phyloP scores from a whole-genome alignment of 2,329 filamentous ascomycete genomes.

The Pyricularia grisea region DNA sequence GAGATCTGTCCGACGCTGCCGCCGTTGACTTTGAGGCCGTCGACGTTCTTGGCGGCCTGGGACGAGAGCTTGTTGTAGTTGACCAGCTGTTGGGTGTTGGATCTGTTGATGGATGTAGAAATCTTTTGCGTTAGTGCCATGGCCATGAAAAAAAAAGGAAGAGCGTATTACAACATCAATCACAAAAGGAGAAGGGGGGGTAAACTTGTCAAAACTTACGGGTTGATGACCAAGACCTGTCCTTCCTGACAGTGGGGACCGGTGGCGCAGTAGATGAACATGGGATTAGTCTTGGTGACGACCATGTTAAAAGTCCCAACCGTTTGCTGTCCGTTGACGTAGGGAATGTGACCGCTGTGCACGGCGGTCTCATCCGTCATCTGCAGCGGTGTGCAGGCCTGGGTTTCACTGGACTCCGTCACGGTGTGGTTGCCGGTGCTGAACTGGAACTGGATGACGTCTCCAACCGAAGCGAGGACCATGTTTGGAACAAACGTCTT shows the following conservation, averaged over 20 bases:
- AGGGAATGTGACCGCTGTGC: slow-evolving; percentile 32
- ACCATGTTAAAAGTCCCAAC: slow-evolving; percentile 37
- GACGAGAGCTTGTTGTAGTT: slow-evolving; percentile 5
- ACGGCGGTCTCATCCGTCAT: slow-evolving; percentile 20
- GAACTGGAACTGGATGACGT: slow-evolving; percentile 18
- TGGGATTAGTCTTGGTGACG: slow-evolving; percentile 30
- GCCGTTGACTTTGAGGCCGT: not conserved
- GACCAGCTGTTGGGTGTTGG: slow-evolving; percentile 4
- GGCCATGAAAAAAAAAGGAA: not conserved
- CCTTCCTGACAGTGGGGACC: slow-evolving; percentile 5
- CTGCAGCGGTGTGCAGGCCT: slow-evolving; percentile 28
- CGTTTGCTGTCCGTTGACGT: slow-evolving; percentile 20
- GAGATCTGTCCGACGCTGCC: not conserved
- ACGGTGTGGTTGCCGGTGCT: slow-evolving; percentile 17
- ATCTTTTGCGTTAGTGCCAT: not conserved
- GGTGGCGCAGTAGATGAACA: slow-evolving; percentile 23
- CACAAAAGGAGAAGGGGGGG: too few species aligned
- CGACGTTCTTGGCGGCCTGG: not conserved
- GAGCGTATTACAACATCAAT: too few species aligned
- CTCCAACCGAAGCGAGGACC: slow-evolving; percentile 10
- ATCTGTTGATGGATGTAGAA: not conserved
- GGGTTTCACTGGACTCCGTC: slow-evolving; percentile 25
- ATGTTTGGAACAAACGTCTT: slow-evolving; percentile 12
- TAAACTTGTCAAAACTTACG: not conserved
- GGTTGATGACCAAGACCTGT: slow-evolving; percentile 7